A percentile compares a stretch with the other conserved stretches of the same genome.
phyloP scores from a whole-genome alignment of 768 basidiomycete genomes.

The Rhizopogon vinicolor region DNA sequence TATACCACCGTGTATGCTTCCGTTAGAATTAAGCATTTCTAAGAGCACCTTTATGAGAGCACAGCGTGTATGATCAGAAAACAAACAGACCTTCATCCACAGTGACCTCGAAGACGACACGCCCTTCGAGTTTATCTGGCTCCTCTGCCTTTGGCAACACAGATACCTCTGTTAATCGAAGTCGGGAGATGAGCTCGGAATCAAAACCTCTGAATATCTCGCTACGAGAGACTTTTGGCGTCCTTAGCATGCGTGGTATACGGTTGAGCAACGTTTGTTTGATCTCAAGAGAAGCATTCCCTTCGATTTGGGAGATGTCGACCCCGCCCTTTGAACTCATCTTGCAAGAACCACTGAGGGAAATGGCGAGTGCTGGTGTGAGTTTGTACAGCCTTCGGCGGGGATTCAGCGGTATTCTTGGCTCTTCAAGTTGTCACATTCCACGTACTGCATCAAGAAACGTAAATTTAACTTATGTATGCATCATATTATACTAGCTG shows the following conservation, averaged over 20 bases:
- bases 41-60: neutral
- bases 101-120: constrained; percentile 39
- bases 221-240: constrained; percentile 3
- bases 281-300: constrained; percentile 22
- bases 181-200: constrained; percentile 14
- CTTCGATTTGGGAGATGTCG: constrained; percentile 18
- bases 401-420: no score
- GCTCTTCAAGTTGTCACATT: no score
- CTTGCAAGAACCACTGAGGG: no score
- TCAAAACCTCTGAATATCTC: constrained; percentile 16
- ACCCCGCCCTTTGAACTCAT: constrained; percentile 1
- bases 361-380: no score
- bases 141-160: constrained; percentile 41
- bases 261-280: constrained; percentile 22
- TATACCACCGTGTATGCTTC: constrained; percentile 53
- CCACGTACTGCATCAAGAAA: no score
- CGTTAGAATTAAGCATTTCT: constrained; percentile 53
- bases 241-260: constrained; percentile 3
- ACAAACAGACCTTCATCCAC: constrained; percentile 38
- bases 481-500: no score
- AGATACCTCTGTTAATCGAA: constrained; percentile 37
- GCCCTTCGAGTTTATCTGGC: constrained; percentile 36
- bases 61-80: neutral
- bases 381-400: no score
- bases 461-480: no score